Evolutionary conservation across 257 asterid genomes (phyloP).

Genomic region (Solanum phureja): DNA sequence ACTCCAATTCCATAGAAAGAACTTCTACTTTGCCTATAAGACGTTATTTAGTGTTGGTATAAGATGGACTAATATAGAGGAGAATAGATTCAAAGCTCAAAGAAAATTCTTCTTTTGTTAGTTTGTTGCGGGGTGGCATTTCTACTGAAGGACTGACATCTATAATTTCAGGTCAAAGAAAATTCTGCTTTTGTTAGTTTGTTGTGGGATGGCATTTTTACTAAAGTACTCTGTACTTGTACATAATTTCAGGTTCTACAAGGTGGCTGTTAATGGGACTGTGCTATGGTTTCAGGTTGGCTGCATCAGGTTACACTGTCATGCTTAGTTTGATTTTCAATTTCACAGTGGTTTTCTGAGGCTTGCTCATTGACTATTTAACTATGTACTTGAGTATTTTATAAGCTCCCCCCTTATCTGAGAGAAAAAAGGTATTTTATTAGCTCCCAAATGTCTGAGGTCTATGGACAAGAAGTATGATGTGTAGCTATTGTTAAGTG

Average conservation of each 20-base stretch:
- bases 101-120: not conserved
- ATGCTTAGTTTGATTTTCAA: not conserved
- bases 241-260: slow-evolving; percentile 58
- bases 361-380: not conserved
- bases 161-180: not conserved
- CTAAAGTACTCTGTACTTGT: not conserved
- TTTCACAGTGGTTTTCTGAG: not conserved
- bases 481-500: not conserved
- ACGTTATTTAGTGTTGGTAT: not conserved
- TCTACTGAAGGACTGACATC: not conserved
- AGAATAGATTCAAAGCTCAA: not conserved
- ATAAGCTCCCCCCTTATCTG: not conserved
- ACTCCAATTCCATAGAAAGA: not conserved
- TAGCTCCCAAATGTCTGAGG: not conserved
- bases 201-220: not conserved
- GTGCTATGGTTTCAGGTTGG: slow-evolving; percentile 99
- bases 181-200: not conserved
- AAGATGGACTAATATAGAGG: not conserved
- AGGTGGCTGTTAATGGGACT: slow-evolving; percentile 74
- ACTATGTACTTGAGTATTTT: not conserved
- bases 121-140: not conserved
- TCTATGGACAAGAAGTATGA: not conserved
- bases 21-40: not conserved
- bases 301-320: slow-evolving; percentile 64
- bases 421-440: not conserved